Base-by-base conservation (phyloP, 2,329 filamentous ascomycete species). In the Plectosphaerella plurivora region DNA sequence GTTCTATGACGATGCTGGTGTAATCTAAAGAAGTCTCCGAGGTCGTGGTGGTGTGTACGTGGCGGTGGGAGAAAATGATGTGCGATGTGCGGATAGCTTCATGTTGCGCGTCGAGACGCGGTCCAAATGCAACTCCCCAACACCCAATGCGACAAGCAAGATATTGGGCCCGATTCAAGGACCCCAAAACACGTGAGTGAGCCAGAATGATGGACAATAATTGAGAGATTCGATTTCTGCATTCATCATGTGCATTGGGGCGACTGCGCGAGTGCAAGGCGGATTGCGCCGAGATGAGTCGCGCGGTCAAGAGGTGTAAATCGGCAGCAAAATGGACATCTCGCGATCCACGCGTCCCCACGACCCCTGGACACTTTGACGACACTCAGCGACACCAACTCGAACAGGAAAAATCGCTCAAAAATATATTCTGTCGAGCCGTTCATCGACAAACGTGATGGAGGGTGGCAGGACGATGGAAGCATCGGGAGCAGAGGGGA, bases 21-120 rank as follows among this genome's bases (percentile, higher is more conserved):
- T 8, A 12, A 12, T 33, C 28, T 3, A 33, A 33, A 12, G 8
- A 33, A 33, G 11, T 12, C 28, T 8, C 28, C 8, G 8, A 33
- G 8, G 28, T 9, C 11, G 28, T 33, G 28, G 28, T 33, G 28
- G 11, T 12, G 28, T 12, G 2, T 9, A 8, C 11, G 28, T 33
- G 28, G 28, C 9, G 28, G 3, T 33, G 4, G 54, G 11, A 33
- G 28, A 33, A 33, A 33, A 33, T 8, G 28, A 33, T 55, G 55
- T 53, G 52, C 48, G 16, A 53, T 53, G 53, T 53, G 55, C 50
- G 55, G 55, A 56, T 56, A 56, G 55, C 55, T 55, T 56, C 55
- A 56, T 53, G 20, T 47, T 56, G 50, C 25, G 25, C 36, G 28
- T 35, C 45, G 24, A 47, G 49, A 8, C 11, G 47, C 47, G 45